Conservation (phyloP, 2,329 filamentous ascomycete genomes). For the Epichloe aotearoae region DNA sequence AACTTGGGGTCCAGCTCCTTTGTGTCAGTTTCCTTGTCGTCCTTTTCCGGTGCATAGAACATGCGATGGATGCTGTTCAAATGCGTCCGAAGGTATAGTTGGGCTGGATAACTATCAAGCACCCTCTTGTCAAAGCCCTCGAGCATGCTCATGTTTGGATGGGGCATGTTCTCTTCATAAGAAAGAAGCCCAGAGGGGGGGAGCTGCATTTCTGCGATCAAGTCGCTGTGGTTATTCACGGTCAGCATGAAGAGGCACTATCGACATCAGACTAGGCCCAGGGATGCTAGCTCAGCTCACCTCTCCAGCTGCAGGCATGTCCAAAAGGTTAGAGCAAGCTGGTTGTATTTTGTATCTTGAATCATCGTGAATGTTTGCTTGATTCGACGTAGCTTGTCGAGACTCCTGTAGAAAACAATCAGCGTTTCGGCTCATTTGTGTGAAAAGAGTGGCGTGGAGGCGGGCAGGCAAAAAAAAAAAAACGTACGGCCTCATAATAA, state of each 20-base stretch:
- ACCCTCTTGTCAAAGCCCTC: slow-evolving; percentile 33
- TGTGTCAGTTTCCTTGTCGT: slow-evolving; percentile 14
- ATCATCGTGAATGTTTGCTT: slow-evolving; percentile 25
- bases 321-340: slow-evolving; percentile 72
- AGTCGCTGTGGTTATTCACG: slow-evolving; percentile 45
- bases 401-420: slow-evolving; percentile 24
- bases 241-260: not conserved
- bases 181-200: slow-evolving; percentile 48
- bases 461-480: not conserved
- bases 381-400: slow-evolving; percentile 33
- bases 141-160: slow-evolving; percentile 42
- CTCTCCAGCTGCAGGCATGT: slow-evolving; percentile 87
- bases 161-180: slow-evolving; percentile 52
- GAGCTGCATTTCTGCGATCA: slow-evolving; percentile 69
- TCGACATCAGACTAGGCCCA: not conserved
- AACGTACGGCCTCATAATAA: slow-evolving; percentile 62
- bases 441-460: not conserved
- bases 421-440: not conserved
- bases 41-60: slow-evolving; percentile 36
- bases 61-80: slow-evolving; percentile 49
- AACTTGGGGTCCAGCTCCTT: slow-evolving; percentile 23
- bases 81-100: slow-evolving; percentile 50
- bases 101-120: slow-evolving; percentile 46
- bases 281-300: slow-evolving; percentile 26
- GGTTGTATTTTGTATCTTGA: slow-evolving; percentile 38